Conservation (phyloP, 352 stramenopile species). For the Proteromonas lacertae region DNA sequence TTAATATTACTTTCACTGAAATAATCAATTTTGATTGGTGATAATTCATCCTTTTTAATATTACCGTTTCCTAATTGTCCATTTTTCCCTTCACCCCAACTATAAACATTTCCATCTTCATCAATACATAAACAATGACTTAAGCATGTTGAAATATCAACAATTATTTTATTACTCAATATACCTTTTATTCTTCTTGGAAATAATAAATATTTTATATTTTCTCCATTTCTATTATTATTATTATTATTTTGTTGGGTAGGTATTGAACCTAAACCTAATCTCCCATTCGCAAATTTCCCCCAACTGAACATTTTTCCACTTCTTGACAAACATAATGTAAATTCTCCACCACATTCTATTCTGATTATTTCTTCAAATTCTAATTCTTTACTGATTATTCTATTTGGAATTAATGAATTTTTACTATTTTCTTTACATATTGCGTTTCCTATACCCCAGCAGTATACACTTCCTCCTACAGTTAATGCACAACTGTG, state of each 20-base stretch:
- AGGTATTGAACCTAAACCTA: conserved; percentile 6
- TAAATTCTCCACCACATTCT: conserved; percentile 7
- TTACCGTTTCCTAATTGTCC: too few relatives aligned
- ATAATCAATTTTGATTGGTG: too few relatives aligned
- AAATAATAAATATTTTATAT: background rate
- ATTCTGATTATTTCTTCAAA: background rate
- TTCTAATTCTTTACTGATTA: background rate
- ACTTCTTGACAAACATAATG: conserved; percentile 1
- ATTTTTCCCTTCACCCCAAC: too few relatives aligned
- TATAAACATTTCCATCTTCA: too few relatives aligned
- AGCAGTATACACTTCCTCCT: background rate
- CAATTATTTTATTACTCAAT: too few relatives aligned
- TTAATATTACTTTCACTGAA: too few relatives aligned
- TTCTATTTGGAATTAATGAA: background rate
- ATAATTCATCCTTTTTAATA: too few relatives aligned
- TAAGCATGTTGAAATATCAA: too few relatives aligned
- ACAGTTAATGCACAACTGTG: background rate
- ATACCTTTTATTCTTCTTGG: too few relatives aligned
- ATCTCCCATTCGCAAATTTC: conserved; percentile 5
- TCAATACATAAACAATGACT: too few relatives aligned
- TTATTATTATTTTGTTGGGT: background rate
- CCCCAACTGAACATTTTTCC: conserved; percentile 5
- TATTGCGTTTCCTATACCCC: background rate
- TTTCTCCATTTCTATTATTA: background rate
- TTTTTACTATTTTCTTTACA: background rate